Evolutionary conservation across 345 rosid species (phyloP).

Genomic region (Salix suchowensis): DNA sequence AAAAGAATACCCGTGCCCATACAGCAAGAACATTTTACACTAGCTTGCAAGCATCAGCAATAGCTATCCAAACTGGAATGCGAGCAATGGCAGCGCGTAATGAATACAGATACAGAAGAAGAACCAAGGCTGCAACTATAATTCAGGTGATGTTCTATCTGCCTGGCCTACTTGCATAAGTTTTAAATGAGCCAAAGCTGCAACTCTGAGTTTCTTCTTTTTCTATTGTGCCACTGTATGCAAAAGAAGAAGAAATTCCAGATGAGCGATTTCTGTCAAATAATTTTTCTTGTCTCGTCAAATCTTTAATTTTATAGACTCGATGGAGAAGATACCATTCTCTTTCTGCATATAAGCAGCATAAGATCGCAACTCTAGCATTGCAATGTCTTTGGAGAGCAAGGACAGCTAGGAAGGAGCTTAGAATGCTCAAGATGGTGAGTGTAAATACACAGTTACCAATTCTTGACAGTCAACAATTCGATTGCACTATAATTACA

Average conservation of each 20-base stretch:
- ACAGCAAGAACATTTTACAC: conserved; percentile 40
- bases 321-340: conserved; percentile 51
- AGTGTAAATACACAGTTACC: neutral
- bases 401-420: conserved; percentile 55
- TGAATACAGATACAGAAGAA: conserved; percentile 44
- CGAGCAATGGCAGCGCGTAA: conserved; percentile 54
- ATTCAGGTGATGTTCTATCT: conserved; percentile 40
- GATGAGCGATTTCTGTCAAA: neutral
- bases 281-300: neutral
- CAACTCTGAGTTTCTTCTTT: too few relatives aligned
- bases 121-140: conserved; percentile 51
- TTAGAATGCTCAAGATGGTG: conserved; percentile 57
- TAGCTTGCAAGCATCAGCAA: conserved; percentile 40
- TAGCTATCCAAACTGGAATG: conserved; percentile 52
- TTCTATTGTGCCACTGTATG: neutral
- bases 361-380: conserved; percentile 43
- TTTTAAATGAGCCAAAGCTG: neutral
- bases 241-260: neutral
- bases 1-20: conserved; percentile 42
- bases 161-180: neutral
- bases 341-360: conserved; percentile 36
- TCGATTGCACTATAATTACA: neutral
- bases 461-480: neutral
- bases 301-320: conserved; percentile 33
- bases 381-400: conserved; percentile 61